Conservation (phyloP, 768 basidiomycete genomes). For the Thelephora aurantiotincta region DNA sequence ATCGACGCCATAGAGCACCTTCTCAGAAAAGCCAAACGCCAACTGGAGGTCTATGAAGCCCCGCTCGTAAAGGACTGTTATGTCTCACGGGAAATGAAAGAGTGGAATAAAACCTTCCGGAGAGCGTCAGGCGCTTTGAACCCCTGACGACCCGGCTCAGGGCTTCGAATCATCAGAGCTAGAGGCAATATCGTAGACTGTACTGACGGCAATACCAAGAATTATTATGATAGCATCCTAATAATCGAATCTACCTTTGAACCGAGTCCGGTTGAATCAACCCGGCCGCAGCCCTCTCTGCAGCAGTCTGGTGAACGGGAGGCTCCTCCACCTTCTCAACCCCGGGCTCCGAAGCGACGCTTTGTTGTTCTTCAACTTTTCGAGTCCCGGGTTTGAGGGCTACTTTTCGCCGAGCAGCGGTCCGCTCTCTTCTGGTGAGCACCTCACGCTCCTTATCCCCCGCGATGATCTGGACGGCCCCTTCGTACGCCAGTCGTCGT, state of each 20-base stretch:
- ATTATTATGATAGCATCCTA: too few species aligned
- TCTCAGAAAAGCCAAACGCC: conserved; percentile 50
- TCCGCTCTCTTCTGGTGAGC: conserved; percentile 1
- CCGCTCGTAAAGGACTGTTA: conserved; percentile 58
- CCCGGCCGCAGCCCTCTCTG: conserved; percentile 1
- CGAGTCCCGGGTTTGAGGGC: too few species aligned
- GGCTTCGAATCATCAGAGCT: too few species aligned
- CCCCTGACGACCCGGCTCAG: too few species aligned
- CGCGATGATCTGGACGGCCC: conserved; percentile 28
- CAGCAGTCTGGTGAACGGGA: too few species aligned
- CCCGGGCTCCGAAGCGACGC: too few species aligned
- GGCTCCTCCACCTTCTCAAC: too few species aligned
- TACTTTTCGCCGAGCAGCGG: not conserved
- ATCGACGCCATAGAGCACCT: conserved; percentile 63
- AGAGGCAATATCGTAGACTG: too few species aligned
- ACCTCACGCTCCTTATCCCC: conserved; percentile 8
- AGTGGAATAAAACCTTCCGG: conserved; percentile 33
- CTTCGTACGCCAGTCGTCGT: conserved; percentile 71
- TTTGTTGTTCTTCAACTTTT: too few species aligned
- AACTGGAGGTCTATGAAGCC: conserved; percentile 59
- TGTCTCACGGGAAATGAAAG: conserved; percentile 55
- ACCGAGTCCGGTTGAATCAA: conserved; percentile 1
- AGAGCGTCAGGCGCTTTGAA: too few species aligned
- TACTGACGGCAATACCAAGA: too few species aligned
- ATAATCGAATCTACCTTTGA: too few species aligned